Evolutionary conservation across 148 eudicot genomes (phyloP).

Genomic region (Chenopodium berlandieri): DNA sequence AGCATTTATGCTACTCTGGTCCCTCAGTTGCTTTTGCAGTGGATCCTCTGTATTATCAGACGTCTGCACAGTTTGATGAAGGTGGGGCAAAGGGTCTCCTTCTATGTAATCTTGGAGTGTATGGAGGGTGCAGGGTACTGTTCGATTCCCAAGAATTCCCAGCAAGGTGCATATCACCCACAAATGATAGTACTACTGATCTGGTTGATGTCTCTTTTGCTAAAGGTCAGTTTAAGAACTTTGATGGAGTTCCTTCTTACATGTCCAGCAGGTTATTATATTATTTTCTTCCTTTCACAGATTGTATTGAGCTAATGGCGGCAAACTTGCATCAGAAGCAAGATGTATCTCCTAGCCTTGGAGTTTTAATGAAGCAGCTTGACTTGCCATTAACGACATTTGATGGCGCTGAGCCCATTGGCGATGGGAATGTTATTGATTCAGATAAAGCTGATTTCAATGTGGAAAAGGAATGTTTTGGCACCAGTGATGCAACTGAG

Average conservation of each 20-base stretch:
- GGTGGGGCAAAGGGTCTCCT: conserved; percentile 97
- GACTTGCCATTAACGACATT: conserved; percentile 38
- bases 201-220: conserved; percentile 77
- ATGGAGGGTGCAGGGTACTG: conserved; percentile 74
- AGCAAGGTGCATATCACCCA: conserved; percentile 49
- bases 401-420: neutral
- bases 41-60: conserved; percentile 96
- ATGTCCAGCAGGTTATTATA: neutral
- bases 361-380: conserved; percentile 54
- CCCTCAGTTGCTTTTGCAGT: conserved; percentile 86
- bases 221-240: conserved; percentile 43
- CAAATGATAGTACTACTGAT: conserved; percentile 35
- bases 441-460: conserved; percentile 12
- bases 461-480: conserved; percentile 5
- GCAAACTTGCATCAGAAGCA: conserved; percentile 40
- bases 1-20: conserved; percentile 11
- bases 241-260: neutral
- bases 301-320: conserved; percentile 66
- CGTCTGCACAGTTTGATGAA: conserved; percentile 98
- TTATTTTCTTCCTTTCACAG: conserved; percentile 33
- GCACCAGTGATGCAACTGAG: conserved; percentile 5
- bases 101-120: conserved; percentile 87
- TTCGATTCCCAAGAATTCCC: conserved; percentile 96
- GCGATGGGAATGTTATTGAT: neutral
- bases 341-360: conserved; percentile 75